Evolutionary conservation across 495 filamentous ascomycete genomes (phyloP), one percentile per base, ranked within the genome.

Genomic region (Trichocladium uniseriatum): DNA sequence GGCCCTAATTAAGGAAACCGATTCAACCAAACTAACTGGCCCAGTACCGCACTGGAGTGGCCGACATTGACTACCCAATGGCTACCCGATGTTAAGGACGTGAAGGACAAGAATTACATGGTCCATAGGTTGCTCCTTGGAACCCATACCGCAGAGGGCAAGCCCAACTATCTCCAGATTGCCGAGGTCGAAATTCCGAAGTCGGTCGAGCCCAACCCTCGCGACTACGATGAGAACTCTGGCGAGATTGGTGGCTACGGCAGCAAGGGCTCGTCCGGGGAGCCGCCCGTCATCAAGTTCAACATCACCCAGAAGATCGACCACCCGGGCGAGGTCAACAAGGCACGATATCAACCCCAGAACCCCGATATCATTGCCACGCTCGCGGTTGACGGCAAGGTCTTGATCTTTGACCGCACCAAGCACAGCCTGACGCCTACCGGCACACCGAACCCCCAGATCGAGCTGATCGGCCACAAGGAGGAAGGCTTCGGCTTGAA

Each of bases 331-430:
- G 94, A 99, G 63, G 89, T 99, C 59, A 99, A 99, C 74, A 99
- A 97, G 67, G 94, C 94, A 1, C 81, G 94, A 49, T 96, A 97
- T 65, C 89, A 94, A 67, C 94, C 92, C 13, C 91, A 97, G 65
- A 99, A 99, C 55, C 92, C 92, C 7, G 86, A 99, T 57, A 80
- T 99, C 45, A 95, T 99, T 55, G 94, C 92, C 15, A 95, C 94
- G 1, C 84, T 96, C 76, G 87, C 87, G 22, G 80, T 84, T 10
- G 89, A 96, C 65, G 86, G 86, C 35, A 81, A 79, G 54, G 84
- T 95, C 22, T 78, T 95, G 69, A 81, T 99, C 52, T 99, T 89
- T 69, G 94, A 99, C 69, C 81, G 88, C 51, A 94, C 94, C 42
- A 97, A 96, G 75, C 94, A 97, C 59, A 83, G 76, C 40, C 82